A percentile compares a stretch with the other conserved stretches of the same genome.
Conservation (phyloP, 768 basidiomycete species). For the Lactifluus piperatus region DNA sequence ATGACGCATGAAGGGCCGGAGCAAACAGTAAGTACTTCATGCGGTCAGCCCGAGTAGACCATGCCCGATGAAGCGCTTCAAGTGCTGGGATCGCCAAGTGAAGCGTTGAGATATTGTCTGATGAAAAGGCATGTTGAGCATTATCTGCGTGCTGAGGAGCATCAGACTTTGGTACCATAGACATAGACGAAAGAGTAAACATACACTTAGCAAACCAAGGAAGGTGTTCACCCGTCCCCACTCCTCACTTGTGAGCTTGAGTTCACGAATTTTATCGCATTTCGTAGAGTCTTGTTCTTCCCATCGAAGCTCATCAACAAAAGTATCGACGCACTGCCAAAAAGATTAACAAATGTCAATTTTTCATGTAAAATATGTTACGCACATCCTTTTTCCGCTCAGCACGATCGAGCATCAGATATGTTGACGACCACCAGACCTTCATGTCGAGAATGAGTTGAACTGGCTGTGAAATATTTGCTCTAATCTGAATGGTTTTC, state of each 20-base stretch:
- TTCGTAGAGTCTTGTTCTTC: not conserved
- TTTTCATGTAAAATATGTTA: not conserved
- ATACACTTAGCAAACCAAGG: too few relatives aligned
- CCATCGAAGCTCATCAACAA: too few relatives aligned
- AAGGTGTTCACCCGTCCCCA: not conserved
- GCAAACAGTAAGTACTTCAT: too few relatives aligned
- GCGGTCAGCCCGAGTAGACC: too few relatives aligned
- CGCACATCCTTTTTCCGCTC: not conserved
- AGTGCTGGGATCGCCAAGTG: too few relatives aligned
- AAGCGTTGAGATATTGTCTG: too few relatives aligned
- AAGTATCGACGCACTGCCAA: not conserved
- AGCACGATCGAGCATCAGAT: not conserved
- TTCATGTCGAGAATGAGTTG: too few relatives aligned
- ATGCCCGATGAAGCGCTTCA: too few relatives aligned
- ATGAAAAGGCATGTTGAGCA: too few relatives aligned
- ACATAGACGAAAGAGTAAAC: not conserved
- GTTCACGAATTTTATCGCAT: not conserved
- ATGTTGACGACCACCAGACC: not conserved
- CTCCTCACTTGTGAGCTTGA: not conserved
- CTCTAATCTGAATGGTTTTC: not conserved
- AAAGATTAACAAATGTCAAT: not conserved
- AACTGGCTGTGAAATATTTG: not conserved
- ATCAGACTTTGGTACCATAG: too few relatives aligned
- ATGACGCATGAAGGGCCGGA: too few relatives aligned
- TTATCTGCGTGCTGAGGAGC: too few relatives aligned